phyloP scores from a whole-genome alignment of 2,329 filamentous ascomycete genomes.

The Teratosphaeria gauchensis region DNA sequence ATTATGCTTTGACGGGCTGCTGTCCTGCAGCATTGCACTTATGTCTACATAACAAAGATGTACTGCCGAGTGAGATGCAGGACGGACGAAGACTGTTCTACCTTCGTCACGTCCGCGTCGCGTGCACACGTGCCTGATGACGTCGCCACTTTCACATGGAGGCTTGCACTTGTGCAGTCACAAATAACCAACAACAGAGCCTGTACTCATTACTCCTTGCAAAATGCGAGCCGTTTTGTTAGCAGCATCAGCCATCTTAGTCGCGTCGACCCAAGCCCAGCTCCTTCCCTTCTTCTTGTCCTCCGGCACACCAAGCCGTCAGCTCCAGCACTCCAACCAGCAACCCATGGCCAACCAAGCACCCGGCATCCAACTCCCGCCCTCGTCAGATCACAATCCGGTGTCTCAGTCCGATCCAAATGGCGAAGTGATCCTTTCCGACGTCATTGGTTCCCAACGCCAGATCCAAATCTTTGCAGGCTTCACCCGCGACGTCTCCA shows the following conservation, averaged over 20 bases:
- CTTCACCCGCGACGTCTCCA: slow-evolving; percentile 64
- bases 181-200: neutral
- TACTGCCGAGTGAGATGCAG: neutral
- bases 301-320: slow-evolving; percentile 4
- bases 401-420: slow-evolving; percentile 7
- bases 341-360: slow-evolving; percentile 12
- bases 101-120: slow-evolving; percentile 4
- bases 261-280: slow-evolving; percentile 8
- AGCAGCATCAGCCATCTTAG: slow-evolving; percentile 7
- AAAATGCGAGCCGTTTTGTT: too few species aligned
- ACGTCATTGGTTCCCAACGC: slow-evolving; percentile 72
- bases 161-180: neutral
- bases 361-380: slow-evolving; percentile 17
- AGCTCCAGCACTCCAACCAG: slow-evolving; percentile 8
- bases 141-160: slow-evolving; percentile 10
- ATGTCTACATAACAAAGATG: neutral
- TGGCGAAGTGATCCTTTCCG: slow-evolving; percentile 58
- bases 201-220: neutral
- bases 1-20: slow-evolving; percentile 37
- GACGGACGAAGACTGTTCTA: neutral
- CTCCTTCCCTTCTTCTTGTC: slow-evolving; percentile 12
- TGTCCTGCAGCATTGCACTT: slow-evolving; percentile 26
- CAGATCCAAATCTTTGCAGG: slow-evolving; percentile 76
- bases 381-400: slow-evolving; percentile 3
- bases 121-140: slow-evolving; percentile 7